phyloP scores from a whole-genome alignment of 2,329 filamentous ascomycete species.

The Aspergillus neotritici region DNA sequence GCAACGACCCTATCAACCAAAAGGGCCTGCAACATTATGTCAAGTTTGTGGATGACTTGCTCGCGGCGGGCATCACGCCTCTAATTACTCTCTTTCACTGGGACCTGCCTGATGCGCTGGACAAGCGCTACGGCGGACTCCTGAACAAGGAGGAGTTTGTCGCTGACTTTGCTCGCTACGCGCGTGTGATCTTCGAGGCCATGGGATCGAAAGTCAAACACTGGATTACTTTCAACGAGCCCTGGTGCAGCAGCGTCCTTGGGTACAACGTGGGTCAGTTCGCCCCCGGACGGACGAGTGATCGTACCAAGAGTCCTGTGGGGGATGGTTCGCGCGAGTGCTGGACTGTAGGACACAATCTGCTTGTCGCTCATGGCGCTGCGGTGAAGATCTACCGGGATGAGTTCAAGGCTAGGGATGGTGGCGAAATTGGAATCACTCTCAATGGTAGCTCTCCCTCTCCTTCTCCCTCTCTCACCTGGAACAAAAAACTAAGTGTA shows the following conservation, averaged over 20 bases:
- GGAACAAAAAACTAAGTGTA: background rate
- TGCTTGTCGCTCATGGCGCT: conserved; percentile 71
- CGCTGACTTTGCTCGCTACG: conserved; percentile 73
- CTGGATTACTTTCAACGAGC: conserved; percentile 91
- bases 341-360: conserved; percentile 76
- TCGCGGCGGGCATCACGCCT: conserved; percentile 69
- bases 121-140: conserved; percentile 75
- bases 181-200: conserved; percentile 67
- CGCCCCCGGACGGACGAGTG: conserved; percentile 75
- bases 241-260: conserved; percentile 76
- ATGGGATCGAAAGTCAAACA: conserved; percentile 70
- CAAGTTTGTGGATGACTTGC: conserved; percentile 70
- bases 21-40: conserved; percentile 72
- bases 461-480: background rate
- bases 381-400: conserved; percentile 78
- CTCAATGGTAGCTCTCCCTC: conserved; percentile 58
- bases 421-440: conserved; percentile 79
- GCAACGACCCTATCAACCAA: conserved; percentile 74
- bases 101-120: conserved; percentile 74
- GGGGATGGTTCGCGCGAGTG: conserved; percentile 73
- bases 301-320: conserved; percentile 62
- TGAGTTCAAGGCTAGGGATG: conserved; percentile 67
- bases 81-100: conserved; percentile 83
- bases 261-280: conserved; percentile 74
- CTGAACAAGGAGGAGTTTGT: conserved; percentile 78